Conservation (phyloP, 2,329 filamentous ascomycete genomes). For the Monilinia laxa region DNA sequence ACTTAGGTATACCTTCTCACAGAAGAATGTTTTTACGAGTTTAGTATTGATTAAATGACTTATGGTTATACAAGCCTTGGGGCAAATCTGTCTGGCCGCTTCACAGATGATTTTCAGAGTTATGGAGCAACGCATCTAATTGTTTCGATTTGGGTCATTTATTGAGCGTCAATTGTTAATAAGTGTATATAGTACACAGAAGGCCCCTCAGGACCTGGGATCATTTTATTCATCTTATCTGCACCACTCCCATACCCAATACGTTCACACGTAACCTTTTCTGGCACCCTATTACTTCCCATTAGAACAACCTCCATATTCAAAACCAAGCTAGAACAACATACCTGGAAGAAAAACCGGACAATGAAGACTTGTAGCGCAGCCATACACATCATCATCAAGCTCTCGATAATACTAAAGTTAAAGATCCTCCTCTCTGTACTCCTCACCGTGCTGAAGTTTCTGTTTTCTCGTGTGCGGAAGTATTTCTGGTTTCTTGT, state of each 20-base stretch:
- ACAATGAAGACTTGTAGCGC: conserved; percentile 96
- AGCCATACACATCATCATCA: conserved; percentile 92
- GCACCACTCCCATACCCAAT: conserved; percentile 17
- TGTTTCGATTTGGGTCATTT: conserved; percentile 8
- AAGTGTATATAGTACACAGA: conserved; percentile 24
- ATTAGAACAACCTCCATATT: background rate
- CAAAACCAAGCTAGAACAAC: conserved; percentile 25
- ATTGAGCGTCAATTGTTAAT: conserved; percentile 13
- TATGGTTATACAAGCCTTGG: background rate
- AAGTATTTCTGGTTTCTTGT: conserved; percentile 99
- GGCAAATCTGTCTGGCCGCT: background rate
- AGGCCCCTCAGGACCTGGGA: conserved; percentile 17
- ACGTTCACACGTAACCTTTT: conserved; percentile 65
- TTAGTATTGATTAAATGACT: no score
- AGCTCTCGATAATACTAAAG: conserved; percentile 90
- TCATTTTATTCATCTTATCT: conserved; percentile 23
- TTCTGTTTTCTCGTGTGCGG: conserved; percentile 96
- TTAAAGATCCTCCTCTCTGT: conserved; percentile 96
- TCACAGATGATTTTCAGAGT: background rate
- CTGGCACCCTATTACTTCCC: conserved; percentile 54
- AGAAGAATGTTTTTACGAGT: no score
- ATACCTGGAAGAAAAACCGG: conserved; percentile 94
- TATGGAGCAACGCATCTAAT: conserved; percentile 4
- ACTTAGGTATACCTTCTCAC: no score
- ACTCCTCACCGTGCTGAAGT: conserved; percentile 96